phyloP scores from a whole-genome alignment of 352 stramenopile genomes.

The Phytophthora europaea region DNA sequence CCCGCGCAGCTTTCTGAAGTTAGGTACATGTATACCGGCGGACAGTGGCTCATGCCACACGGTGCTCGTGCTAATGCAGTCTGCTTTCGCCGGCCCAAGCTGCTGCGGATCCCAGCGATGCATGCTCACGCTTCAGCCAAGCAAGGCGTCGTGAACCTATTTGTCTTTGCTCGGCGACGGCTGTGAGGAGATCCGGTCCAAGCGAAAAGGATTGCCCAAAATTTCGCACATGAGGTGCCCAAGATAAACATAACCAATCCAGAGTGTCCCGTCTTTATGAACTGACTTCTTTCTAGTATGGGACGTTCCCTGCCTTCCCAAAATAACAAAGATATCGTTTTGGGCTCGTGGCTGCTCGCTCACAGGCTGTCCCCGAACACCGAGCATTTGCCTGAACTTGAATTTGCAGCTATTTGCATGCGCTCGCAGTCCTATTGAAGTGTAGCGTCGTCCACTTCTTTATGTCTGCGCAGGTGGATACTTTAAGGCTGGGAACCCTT shows the following conservation, averaged over 20 bases:
- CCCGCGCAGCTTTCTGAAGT: neutral
- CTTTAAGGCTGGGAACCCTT: neutral
- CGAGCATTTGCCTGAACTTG: neutral
- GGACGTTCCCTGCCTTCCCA: constrained; percentile 6
- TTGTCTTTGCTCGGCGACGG: neutral
- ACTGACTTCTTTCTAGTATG: constrained; percentile 3
- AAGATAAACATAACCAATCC: constrained; percentile 10
- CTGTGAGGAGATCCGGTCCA: constrained; percentile 4
- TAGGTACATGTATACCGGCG: neutral
- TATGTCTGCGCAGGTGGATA: neutral
- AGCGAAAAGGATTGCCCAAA: constrained; percentile 19
- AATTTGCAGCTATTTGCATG: neutral
- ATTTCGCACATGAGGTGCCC: constrained; percentile 23
- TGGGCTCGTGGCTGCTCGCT: constrained; percentile 7
- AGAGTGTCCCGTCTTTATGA: neutral
- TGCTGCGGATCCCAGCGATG: neutral
- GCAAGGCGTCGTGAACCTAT: neutral
- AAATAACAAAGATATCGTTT: constrained; percentile 33
- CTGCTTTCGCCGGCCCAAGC: constrained; percentile 3
- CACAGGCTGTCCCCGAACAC: neutral
- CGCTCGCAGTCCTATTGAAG: neutral
- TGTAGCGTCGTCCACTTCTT: neutral
- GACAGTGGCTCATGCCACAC: neutral
- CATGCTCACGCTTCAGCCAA: neutral
- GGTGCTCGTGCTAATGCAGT: neutral